Evolutionary conservation across 228 moss, liverwort and hornwort species (phyloP).

Genomic region (Sphagnum fallax): DNA sequence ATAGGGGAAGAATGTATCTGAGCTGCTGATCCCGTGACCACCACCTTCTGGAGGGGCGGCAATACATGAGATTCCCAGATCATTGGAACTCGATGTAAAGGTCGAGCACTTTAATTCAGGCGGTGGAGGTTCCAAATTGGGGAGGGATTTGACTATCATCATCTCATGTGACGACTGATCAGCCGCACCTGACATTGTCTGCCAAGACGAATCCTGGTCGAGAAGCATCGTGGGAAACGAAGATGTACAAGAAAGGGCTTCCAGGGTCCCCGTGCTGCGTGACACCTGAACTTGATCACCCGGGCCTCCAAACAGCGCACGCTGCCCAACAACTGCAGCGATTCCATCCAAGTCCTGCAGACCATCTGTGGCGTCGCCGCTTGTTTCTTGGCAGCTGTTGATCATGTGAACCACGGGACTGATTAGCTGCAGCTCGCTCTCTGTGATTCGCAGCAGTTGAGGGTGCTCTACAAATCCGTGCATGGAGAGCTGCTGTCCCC

Average conservation of each 20-base stretch:
- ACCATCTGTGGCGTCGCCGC: constrained; percentile 1
- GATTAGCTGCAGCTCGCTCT: not conserved
- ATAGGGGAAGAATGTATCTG: not conserved
- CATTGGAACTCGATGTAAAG: constrained; percentile 11
- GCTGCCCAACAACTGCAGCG: constrained; percentile 84
- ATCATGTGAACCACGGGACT: not conserved
- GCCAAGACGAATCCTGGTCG: constrained; percentile 1
- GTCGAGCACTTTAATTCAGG: not conserved
- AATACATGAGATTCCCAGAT: constrained; percentile 9
- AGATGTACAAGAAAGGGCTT: not conserved
- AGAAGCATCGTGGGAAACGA: not conserved
- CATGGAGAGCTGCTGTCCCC: not conserved
- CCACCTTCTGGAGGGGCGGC: constrained; percentile 12
- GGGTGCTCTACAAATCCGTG: constrained; percentile 2
- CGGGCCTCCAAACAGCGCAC: constrained; percentile 48
- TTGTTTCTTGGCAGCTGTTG: not conserved
- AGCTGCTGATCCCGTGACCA: constrained; percentile 1
- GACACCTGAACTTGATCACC: not conserved
- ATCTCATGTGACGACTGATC: not conserved
- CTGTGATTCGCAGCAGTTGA: not conserved
- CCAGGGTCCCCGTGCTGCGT: not conserved
- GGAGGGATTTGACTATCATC: constrained; percentile 1
- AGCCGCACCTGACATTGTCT: not conserved
- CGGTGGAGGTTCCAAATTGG: not conserved
- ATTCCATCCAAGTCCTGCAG: constrained; percentile 71